Evolutionary conservation across 148 eudicot species (phyloP).

Genomic region (Camellia lanceoleosa): DNA sequence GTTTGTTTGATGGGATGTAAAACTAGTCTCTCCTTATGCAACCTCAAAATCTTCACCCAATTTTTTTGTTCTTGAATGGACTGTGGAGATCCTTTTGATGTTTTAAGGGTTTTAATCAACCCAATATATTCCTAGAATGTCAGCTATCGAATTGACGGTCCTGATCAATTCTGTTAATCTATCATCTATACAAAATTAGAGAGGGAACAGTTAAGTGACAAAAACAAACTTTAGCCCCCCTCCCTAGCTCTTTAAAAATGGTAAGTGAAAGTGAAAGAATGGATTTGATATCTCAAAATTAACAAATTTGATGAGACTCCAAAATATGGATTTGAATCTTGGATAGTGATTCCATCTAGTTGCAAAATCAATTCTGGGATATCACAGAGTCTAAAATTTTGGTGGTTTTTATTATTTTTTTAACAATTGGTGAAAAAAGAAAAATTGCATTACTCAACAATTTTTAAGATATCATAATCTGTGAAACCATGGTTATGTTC

Average conservation of each 20-base stretch:
- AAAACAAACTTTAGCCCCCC: conserved; percentile 2
- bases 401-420: too few relatives aligned
- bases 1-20: not conserved
- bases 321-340: not conserved
- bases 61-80: not conserved
- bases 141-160: conserved; percentile 1
- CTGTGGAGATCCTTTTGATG: conserved; percentile 6
- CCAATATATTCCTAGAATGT: not conserved
- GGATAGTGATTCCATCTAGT: not conserved
- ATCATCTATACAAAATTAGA: not conserved
- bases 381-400: too few relatives aligned
- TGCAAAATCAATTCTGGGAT: not conserved
- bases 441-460: too few relatives aligned
- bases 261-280: conserved; percentile 9
- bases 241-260: not conserved
- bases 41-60: conserved; percentile 8
- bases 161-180: conserved; percentile 7
- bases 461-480: too few relatives aligned
- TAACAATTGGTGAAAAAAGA: too few relatives aligned
- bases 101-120: not conserved
- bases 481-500: too few relatives aligned
- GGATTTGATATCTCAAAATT: not conserved
- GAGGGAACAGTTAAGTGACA: not conserved
- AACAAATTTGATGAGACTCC: not conserved
- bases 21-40: not conserved